Conservation (phyloP, 108 stramenopile genomes). For the Skeletonema potamos region DNA sequence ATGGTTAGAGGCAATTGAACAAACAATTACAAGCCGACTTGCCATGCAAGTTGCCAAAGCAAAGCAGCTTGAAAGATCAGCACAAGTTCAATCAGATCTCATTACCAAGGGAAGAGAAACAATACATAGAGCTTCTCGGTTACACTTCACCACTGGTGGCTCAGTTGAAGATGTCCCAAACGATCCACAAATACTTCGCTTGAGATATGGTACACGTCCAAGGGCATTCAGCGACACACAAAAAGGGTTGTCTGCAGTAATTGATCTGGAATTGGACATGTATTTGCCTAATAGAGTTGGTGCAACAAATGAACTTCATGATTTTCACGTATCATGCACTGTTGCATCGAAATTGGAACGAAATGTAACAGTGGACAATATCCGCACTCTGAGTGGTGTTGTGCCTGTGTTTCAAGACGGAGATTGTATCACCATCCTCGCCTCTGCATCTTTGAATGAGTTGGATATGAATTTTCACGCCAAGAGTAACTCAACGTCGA, state of each 20-base stretch:
- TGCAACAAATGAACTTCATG: conserved; percentile 4
- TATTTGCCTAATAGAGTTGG: not conserved
- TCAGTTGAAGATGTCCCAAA: not conserved
- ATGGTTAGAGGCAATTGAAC: conserved; percentile 34
- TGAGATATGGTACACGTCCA: conserved; percentile 41
- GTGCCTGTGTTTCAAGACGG: conserved; percentile 31
- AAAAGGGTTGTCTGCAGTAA: conserved; percentile 23
- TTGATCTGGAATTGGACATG: conserved; percentile 49
- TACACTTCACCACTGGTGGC: not conserved
- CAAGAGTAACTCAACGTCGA: not conserved
- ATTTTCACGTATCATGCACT: conserved; percentile 45
- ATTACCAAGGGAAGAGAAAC: conserved; percentile 20
- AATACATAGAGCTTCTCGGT: conserved; percentile 20
- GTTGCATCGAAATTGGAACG: not conserved
- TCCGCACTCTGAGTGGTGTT: conserved; percentile 34
- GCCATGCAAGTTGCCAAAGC: conserved; percentile 15
- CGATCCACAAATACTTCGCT: conserved; percentile 24
- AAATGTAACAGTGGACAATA: conserved; percentile 3
- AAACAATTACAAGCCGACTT: conserved; percentile 32
- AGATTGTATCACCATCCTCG: conserved; percentile 44
- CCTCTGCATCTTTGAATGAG: conserved; percentile 27
- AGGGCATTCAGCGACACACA: conserved; percentile 17
- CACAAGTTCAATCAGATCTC: conserved; percentile 19
- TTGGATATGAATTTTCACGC: conserved; percentile 6
- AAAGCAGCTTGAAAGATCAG: conserved; percentile 18